Evolutionary conservation across 176 grass and related monocot genomes (phyloP).

Genomic region (Olyra latifolia): DNA sequence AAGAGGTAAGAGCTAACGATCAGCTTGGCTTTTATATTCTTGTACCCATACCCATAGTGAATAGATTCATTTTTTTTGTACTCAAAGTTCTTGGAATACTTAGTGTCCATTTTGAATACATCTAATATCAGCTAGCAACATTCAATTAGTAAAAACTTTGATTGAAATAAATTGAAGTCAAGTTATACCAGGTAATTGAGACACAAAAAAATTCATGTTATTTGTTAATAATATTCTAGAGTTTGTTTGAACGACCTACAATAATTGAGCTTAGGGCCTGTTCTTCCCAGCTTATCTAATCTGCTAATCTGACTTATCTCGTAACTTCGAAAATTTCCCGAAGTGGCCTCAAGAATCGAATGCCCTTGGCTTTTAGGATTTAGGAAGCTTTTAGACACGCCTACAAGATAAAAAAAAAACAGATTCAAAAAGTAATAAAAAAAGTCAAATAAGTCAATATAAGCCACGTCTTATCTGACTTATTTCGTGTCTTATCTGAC

Average conservation of each 20-base stretch:
- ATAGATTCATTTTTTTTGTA: background rate
- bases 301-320: too few relatives aligned
- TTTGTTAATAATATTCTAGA: background rate
- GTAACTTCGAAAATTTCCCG: too few relatives aligned
- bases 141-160: background rate
- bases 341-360: too few relatives aligned
- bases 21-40: background rate
- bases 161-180: background rate
- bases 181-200: background rate
- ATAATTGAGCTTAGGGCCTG: background rate
- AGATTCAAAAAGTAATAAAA: too few relatives aligned
- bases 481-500: too few relatives aligned
- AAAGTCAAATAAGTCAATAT: too few relatives aligned
- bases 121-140: background rate
- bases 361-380: too few relatives aligned
- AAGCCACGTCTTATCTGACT: too few relatives aligned
- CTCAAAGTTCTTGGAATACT: background rate
- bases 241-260: background rate
- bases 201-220: background rate
- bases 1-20: slow-evolving; percentile 50
- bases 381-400: too few relatives aligned
- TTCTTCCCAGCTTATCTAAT: too few relatives aligned
- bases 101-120: background rate
- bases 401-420: too few relatives aligned
- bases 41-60: background rate